Evolutionary conservation across 1,284 basidiomycete species (phyloP).

Genomic region (Gomphus bonarii): DNA sequence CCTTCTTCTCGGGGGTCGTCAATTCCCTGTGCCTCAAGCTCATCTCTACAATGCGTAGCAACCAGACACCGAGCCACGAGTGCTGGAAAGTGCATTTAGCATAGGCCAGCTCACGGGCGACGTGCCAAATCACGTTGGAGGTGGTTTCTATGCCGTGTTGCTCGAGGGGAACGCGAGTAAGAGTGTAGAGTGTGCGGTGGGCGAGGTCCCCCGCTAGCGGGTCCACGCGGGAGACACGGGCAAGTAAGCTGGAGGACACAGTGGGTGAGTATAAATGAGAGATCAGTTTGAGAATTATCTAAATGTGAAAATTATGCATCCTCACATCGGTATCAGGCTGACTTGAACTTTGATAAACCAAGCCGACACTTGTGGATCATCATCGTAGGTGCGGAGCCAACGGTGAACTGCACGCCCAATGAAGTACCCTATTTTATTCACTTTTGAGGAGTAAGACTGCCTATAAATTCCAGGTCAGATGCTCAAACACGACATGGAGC

Average conservation of each 20-base stretch:
- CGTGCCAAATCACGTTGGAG: neutral
- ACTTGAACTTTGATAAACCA: neutral
- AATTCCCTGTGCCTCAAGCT: neutral
- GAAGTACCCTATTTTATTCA: neutral
- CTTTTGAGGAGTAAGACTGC: neutral
- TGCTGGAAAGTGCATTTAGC: neutral
- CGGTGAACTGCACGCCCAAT: neutral
- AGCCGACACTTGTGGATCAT: neutral
- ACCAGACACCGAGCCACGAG: neutral
- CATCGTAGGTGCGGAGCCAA: neutral
- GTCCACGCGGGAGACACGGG: neutral
- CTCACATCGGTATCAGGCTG: constrained; percentile 1
- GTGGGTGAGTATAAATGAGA: too few relatives aligned
- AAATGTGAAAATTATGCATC: neutral
- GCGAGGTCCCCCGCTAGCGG: neutral
- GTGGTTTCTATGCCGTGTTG: neutral
- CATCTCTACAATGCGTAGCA: constrained; percentile 2
- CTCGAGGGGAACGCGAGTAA: neutral
- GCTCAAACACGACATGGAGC: too few relatives aligned
- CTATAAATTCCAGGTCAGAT: neutral
- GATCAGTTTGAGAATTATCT: neutral
- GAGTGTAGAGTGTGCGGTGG: neutral
- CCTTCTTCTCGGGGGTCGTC: neutral
- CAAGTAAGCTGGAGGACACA: neutral
- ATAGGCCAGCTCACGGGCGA: neutral